phyloP scores from a whole-genome alignment of 2,329 filamentous ascomycete genomes.

The Aspergillus glaucus region DNA sequence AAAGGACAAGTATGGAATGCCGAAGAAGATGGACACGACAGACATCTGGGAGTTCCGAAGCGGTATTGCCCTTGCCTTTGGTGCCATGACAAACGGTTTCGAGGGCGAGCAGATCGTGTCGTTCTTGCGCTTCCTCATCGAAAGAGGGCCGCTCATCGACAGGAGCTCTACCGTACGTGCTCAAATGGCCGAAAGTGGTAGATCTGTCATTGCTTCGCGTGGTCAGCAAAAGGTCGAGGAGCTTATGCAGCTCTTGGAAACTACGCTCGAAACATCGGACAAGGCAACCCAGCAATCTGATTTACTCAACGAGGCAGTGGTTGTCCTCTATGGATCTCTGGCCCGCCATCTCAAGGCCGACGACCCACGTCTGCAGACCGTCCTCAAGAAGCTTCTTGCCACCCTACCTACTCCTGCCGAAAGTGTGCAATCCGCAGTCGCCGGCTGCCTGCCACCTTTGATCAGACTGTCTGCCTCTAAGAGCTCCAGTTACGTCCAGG shows the following conservation, averaged over 20 bases:
- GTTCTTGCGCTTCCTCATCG: slow-evolving; percentile 80
- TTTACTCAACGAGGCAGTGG: slow-evolving; percentile 90
- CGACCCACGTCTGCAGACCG: slow-evolving; percentile 80
- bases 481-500: slow-evolving; percentile 70
- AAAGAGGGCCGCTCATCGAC: slow-evolving; percentile 81
- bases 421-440: slow-evolving; percentile 92
- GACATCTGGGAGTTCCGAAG: slow-evolving; percentile 91
- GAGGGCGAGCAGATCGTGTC: slow-evolving; percentile 62
- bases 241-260: slow-evolving; percentile 88
- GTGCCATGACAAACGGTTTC: slow-evolving; percentile 68
- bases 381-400: slow-evolving; percentile 76
- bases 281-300: slow-evolving; percentile 76
- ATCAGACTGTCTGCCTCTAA: slow-evolving; percentile 74
- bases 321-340: slow-evolving; percentile 93
- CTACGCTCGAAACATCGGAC: slow-evolving; percentile 76
- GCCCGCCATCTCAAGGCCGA: slow-evolving; percentile 78
- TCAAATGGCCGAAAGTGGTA: slow-evolving; percentile 89
- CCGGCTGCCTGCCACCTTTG: slow-evolving; percentile 88
- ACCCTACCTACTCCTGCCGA: slow-evolving; percentile 94
- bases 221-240: slow-evolving; percentile 78
- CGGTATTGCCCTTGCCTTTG: slow-evolving; percentile 81
- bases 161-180: slow-evolving; percentile 67
- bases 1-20: slow-evolving; percentile 91
- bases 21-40: slow-evolving; percentile 74
- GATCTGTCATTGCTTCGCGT: slow-evolving; percentile 69